Evolutionary conservation across 345 rosid species (phyloP), one percentile per base, ranked within the genome.

Genomic region (Boechera stricta): DNA sequence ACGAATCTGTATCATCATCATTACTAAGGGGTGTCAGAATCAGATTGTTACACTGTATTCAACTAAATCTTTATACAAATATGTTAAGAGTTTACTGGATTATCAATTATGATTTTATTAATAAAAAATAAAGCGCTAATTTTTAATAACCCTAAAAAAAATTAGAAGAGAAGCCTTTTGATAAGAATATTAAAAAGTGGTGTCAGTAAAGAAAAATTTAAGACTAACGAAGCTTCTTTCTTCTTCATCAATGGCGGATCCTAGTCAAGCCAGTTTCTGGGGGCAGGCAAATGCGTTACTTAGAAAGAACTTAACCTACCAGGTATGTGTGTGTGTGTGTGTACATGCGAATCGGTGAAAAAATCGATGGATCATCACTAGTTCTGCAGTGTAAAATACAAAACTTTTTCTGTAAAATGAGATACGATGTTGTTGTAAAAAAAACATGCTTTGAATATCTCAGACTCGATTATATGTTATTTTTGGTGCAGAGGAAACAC

Each of bases 241-340:
- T n/a, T 48, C 44, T 69, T 57, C 74, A 55, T 44, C 80, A 71
- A 89, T 89, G 94, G 87, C 74, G 71, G 82, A 75, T 68, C 73
- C 80, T 65, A 84, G 83, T 72, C 84, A 83, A 59, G 74, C 89
- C 49, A 82, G 88, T 80, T 92, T 86, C 87, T 72, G 90, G 83
- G 75, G 89, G 64, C 98, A 88, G 72, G 87, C 91, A 51, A 86
- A 88, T 77, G 97, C 97, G 77, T 80, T 94, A 76, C 88, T 90
- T 55, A 80, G 94, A 24, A 94, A 92, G 83, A 94, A 90, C 82
- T 80, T 90, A 84, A 90, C 88, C 54, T 90, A 69, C 70, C 98
- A 94, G 95, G 98, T 94, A 36, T 29, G 38, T 26, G 2, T 38
- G n/a, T 26, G 2, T 38, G n/a, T 38, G 1, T 38, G 32, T 58